Conservation (phyloP, 208 protist genomes). For the Balamuthia mandrillaris region DNA sequence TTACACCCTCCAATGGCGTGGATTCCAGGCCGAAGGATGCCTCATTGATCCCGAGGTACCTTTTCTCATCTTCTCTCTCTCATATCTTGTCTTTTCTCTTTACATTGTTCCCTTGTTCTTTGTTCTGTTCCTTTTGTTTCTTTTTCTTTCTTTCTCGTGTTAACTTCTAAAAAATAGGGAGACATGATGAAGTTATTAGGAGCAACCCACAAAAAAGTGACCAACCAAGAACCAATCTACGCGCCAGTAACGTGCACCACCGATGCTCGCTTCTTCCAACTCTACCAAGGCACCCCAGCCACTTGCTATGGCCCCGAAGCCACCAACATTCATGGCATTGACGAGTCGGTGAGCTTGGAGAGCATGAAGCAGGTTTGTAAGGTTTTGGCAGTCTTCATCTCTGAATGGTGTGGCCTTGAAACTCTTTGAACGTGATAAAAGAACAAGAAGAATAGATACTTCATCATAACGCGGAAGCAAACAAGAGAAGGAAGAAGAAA, state of each 20-base stretch:
- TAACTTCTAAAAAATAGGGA: background rate
- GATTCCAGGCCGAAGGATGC: constrained; percentile 64
- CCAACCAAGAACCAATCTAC: constrained; percentile 40
- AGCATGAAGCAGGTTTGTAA: constrained; percentile 59
- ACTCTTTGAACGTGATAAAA: too few relatives aligned
- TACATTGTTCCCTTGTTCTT: background rate
- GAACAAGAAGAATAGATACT: too few relatives aligned
- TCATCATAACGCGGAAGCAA: too few relatives aligned
- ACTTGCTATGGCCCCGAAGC: constrained; percentile 62
- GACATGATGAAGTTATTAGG: constrained; percentile 51
- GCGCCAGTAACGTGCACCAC: constrained; percentile 61
- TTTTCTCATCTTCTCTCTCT: background rate
- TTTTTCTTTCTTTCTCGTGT: background rate
- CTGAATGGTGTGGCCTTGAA: constrained; percentile 63
- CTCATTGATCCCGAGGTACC: constrained; percentile 13
- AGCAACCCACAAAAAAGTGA: constrained; percentile 33
- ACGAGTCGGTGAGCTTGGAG: constrained; percentile 58
- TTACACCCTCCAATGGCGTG: constrained; percentile 47
- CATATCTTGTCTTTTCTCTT: background rate
- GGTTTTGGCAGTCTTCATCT: constrained; percentile 55
- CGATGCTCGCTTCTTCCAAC: constrained; percentile 55
- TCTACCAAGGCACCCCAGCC: constrained; percentile 53
- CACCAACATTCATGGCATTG: constrained; percentile 58
- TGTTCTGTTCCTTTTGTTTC: background rate
- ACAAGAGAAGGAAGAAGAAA: too few relatives aligned